Evolutionary conservation across 2,329 filamentous ascomycete species (phyloP), one percentile per base, ranked within the genome.

Genomic region (Verticillium klebahnii): DNA sequence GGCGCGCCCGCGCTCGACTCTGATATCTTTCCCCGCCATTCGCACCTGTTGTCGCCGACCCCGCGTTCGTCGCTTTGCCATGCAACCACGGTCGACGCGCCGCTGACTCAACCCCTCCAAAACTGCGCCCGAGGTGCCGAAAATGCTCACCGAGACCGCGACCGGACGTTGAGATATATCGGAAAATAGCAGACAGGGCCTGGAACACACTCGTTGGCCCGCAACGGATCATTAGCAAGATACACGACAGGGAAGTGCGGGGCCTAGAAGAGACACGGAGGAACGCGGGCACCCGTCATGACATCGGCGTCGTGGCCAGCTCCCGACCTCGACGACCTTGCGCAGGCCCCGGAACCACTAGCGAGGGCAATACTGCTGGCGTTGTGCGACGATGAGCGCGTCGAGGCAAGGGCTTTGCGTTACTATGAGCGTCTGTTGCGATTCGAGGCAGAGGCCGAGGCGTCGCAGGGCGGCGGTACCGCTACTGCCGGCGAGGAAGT

Each of bases 301-400:
- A 52, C 45, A n/a, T 52, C 45, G 45, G 57, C 56, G 25, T 37
- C 61, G 19, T 62, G 57, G 54, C 56, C 59, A 54, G 19, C 59
- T 19, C 34, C 58, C 15, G 64, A 61, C 34, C 59, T 66, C 45
- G 61, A 66, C 55, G 57, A 60, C 31, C 64, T 66, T 57, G 61
- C 61, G 9, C 60, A 61, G 39, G 63, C 64, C 7, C 61, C 64
- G 9, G 58, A 61, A 15, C 56, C 59, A 7, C 50, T 60, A 45
- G 63, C 59, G 45, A 59, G 63, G 34, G 34, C 63, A n/a, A 66
- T 66, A 59, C 64, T 66, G 32, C 52, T 66, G 60, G 63, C 64
- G 2, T 50, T 66, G 57, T 66, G 64, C 58, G 63, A 63, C 50
- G 61, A 66, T 23, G 57, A 39, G 5, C 56, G 57, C 2, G 60